Percentiles rank a stretch among this genome's conserved stretches.
These are phyloP conservation scores for Paspalum vaginatum DNA, from an alignment of 176 grass and related monocot species.

Conservation along the genomic window DNA sequence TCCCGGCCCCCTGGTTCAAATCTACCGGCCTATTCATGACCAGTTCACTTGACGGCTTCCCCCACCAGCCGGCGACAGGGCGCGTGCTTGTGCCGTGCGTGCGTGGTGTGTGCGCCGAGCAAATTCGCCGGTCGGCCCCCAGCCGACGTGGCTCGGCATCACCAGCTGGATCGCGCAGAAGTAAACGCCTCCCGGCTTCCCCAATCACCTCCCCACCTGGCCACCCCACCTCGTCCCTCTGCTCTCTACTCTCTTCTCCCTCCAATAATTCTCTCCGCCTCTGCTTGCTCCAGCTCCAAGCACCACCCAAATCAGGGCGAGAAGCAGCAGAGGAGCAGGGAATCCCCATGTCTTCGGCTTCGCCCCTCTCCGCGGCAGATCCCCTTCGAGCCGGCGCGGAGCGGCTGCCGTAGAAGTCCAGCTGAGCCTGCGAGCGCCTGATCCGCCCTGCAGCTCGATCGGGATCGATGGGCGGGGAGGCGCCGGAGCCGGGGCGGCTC, in stretches of 20 bases:
- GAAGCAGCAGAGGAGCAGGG: neutral
- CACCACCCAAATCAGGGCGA: neutral
- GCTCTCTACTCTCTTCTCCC: constrained; percentile 30
- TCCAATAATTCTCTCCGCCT: constrained; percentile 48
- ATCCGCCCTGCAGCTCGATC: neutral
- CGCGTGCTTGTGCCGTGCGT: neutral
- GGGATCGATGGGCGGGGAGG: constrained; percentile 57
- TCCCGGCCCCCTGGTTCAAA: neutral
- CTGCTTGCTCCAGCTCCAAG: constrained; percentile 5
- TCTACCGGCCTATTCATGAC: constrained; percentile 1
- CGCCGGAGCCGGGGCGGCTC: constrained; percentile 43
- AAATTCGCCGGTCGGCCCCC: constrained; percentile 12
- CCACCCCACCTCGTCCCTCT: neutral
- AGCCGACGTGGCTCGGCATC: constrained; percentile 54
- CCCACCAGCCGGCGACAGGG: constrained; percentile 15
- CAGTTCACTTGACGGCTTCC: constrained; percentile 20
- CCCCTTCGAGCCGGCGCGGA: constrained; percentile 5
- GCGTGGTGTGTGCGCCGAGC: constrained; percentile 45
- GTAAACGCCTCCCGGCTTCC: constrained; percentile 19
- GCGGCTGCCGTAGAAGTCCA: constrained; percentile 7
- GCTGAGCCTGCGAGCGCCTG: constrained; percentile 1
- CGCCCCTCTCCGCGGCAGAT: constrained; percentile 33
- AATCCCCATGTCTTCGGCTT: constrained; percentile 41
- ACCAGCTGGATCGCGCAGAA: constrained; percentile 52
- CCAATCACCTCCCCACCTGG: constrained; percentile 30